These are phyloP conservation scores for Skeletonema tropicum DNA, from an alignment of 108 stramenopile genomes.

Conservation along the genomic window DNA sequence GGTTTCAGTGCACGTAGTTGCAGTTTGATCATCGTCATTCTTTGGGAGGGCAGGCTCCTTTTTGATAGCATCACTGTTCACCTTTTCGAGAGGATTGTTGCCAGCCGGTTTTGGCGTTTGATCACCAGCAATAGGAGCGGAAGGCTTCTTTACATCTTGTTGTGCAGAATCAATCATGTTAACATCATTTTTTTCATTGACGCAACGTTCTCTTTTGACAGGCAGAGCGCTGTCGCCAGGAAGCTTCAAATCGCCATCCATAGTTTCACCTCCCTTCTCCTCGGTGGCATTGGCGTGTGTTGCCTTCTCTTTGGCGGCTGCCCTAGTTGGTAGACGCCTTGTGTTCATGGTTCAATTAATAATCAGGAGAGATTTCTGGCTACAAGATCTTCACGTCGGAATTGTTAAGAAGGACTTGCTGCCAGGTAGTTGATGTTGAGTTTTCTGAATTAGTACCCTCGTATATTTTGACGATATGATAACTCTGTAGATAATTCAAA, in stretches of 20 bases:
- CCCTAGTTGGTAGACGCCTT: neutral
- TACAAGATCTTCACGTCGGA: neutral
- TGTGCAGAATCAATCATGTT: neutral
- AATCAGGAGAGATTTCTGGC: neutral
- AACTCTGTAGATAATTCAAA: neutral
- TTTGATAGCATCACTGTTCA: neutral
- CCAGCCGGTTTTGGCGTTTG: neutral
- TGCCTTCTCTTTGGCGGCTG: neutral
- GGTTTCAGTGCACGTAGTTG: constrained; percentile 6
- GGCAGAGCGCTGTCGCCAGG: neutral
- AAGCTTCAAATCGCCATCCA: neutral
- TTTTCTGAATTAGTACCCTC: neutral
- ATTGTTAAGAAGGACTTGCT: neutral
- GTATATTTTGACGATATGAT: neutral
- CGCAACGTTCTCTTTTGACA: neutral
- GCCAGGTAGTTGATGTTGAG: neutral
- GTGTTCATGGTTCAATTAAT: neutral
- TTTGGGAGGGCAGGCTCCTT: neutral
- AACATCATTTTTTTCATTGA: neutral
- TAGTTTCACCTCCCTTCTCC: neutral
- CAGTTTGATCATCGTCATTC: constrained; percentile 2
- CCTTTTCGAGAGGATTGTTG: neutral
- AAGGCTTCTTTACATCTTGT: neutral
- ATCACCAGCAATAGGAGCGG: neutral
- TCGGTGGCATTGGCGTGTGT: neutral